phyloP scores from a whole-genome alignment of 441 rosid genomes.

The Pelargonium citronellum region DNA sequence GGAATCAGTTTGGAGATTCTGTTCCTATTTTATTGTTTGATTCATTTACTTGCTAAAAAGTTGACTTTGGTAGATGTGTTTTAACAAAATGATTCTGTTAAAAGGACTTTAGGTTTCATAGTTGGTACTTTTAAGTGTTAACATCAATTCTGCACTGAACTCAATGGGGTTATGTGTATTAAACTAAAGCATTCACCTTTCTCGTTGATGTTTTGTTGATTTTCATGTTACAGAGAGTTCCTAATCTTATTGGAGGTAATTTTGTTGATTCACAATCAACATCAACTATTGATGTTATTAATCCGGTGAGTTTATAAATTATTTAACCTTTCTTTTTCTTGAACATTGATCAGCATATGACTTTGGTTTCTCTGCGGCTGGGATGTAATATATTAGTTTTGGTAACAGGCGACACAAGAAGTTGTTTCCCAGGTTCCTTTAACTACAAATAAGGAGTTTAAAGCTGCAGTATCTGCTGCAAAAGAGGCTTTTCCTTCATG shows the following conservation, averaged over 20 bases:
- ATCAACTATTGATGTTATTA: slow-evolving; percentile 57
- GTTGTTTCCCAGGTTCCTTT: slow-evolving; percentile 77
- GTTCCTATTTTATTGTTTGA: no score
- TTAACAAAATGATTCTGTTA: no score
- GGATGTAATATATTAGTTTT: slow-evolving; percentile 14
- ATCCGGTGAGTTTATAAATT: slow-evolving; percentile 54
- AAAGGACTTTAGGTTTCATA: no score
- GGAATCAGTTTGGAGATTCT: no score
- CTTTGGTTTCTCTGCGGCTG: neutral
- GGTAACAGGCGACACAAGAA: slow-evolving; percentile 74
- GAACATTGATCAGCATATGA: neutral
- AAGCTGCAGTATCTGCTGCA: slow-evolving; percentile 80
- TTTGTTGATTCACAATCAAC: slow-evolving; percentile 66
- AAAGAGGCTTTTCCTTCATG: slow-evolving; percentile 72
- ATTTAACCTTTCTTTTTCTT: neutral
- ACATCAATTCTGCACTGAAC: no score
- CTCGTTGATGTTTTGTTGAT: no score
- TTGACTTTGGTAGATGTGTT: no score
- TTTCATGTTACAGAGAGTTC: slow-evolving; percentile 50
- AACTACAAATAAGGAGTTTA: slow-evolving; percentile 79
- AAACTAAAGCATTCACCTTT: no score
- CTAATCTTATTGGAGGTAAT: slow-evolving; percentile 76
- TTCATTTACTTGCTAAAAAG: no score
- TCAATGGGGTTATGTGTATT: no score
- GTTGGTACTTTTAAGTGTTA: no score